Evolutionary conservation across 495 filamentous ascomycete genomes (phyloP), one percentile per base, ranked within the genome.

Genomic region (Aspergillus biplanus): DNA sequence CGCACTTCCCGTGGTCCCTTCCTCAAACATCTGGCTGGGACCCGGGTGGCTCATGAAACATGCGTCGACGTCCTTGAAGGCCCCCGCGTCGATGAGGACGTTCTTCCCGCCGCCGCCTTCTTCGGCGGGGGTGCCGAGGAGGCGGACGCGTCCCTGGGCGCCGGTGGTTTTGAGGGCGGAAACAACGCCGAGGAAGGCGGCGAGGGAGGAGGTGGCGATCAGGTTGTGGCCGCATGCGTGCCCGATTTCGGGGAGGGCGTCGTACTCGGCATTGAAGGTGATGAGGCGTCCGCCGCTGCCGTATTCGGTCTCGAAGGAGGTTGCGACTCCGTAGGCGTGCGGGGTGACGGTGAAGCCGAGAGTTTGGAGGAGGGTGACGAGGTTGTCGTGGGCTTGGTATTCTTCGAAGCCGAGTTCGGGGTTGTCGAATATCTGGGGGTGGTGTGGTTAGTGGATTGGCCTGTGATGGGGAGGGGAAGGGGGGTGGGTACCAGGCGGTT

Each of bases 21-120:
- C 46, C 8, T 12, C 8, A 5, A 15, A 6, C 46, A 49, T 49
- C 15, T 49, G 46, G 46, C 46, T 49, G 4, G 6, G 7, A 0
- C 52, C 52, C 1, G 52, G 27, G 34, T 33, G 64, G 46, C 46
- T 57, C 65, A 87, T 84, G 47, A 88, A 74, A 15, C 73, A 80
- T 56, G 85, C 78, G 65, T 88, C 85, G 33, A 85, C 83, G 52
- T 80, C 78, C 32, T 76, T 65, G 70, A 85, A 87, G 1, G 85
- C 86, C 0, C 84, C 85, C 1, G 77, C 80, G 6, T 84, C 56
- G 32, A 88, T 71, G n/a, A 89, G 75, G 42, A 78, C 81, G 64
- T 86, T 83, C 67, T 90, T 89, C 15, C 87, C 87, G 13, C 85
- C 86, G n/a, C 83, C 82, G 11, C 78, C 82, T 77, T 89, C 87